Conservation (phyloP, 1,284 basidiomycete genomes). For the Ganoderma boninense region DNA sequence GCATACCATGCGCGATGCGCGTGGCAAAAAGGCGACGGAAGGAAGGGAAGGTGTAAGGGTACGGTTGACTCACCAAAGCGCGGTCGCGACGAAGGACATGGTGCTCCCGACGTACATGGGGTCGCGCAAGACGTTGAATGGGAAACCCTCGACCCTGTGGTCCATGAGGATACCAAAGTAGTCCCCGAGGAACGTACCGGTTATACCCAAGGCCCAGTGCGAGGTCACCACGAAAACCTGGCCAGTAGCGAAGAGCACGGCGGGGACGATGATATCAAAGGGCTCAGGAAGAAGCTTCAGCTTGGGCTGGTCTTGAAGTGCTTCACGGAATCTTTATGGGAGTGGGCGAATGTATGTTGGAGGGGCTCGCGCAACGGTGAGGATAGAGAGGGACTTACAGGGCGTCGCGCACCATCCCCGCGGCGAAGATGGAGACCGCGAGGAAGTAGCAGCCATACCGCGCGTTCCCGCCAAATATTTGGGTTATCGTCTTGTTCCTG, state of each 20-base stretch:
- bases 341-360: background rate
- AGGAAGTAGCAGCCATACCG: conserved; percentile 90
- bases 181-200: conserved; percentile 95
- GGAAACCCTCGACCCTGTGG: conserved; percentile 86
- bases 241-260: conserved; percentile 72
- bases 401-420: conserved; percentile 87
- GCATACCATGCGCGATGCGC: background rate
- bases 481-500: conserved; percentile 87
- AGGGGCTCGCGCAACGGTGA: conserved; percentile 5
- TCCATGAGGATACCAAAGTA: conserved; percentile 99
- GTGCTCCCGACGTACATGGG: conserved; percentile 98
- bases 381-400: conserved; percentile 63
- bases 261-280: conserved; percentile 68
- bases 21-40: background rate
- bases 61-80: conserved; percentile 72
- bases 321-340: conserved; percentile 68
- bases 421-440: conserved; percentile 88
- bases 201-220: conserved; percentile 92
- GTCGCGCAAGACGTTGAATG: conserved; percentile 93
- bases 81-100: conserved; percentile 84
- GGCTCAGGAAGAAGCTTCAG: conserved; percentile 65
- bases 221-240: conserved; percentile 88
- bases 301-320: conserved; percentile 77
- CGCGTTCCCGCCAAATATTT: conserved; percentile 78
- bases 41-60: background rate